Base-by-base conservation (phyloP, 306 rosid genomes). In the Clitoria ternatea region DNA sequence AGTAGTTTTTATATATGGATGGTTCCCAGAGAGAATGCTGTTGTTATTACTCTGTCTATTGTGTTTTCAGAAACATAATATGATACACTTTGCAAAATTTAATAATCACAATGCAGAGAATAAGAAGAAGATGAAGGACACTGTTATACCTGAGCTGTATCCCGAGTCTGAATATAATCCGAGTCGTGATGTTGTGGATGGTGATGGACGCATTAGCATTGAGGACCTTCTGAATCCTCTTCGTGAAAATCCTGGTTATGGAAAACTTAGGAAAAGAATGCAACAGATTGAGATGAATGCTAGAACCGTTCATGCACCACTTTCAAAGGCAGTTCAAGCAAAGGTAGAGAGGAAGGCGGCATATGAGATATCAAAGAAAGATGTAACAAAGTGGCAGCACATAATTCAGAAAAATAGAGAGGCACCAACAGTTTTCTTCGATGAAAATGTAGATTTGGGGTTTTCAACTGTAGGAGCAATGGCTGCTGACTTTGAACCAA, bases 101-200 rank as follows among this genome's bases (percentile, higher is more conserved):
- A 35, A 65, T 74, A 35, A 65, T 40, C 2, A 6, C 18, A 8
- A 32, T 61, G 47, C 78, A 89, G 96, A 83, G 70, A 86, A 81
- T 64, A 83, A 72, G 82, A 86, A 83, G 74, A 84, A 65, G 26
- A 76, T 66, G 72, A 48, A 7, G 11, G 44, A 59, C 27, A 32
- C 7, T 77, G 82, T 84, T 35, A 48, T 84, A 66, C 72, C 91
- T 4, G 96, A 90, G 82, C 90, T 80, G 27, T 87, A 90, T 87
- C 96, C 93, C 0, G 97, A 90, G 79, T 89, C 96, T 1, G 98
- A 94, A 78, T 87, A 81, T 78, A 90, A 94, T 77, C 96, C 96
- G 69, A 89, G 75, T 53, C 82, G 78, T 44, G 97, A 89, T 83
- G 74, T 83, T 56, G 72, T 85, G 85, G 88, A 89, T 70, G 99